Evolutionary conservation across 1,284 basidiomycete species (phyloP).

Genomic region (Apiotrichum montevideense): DNA sequence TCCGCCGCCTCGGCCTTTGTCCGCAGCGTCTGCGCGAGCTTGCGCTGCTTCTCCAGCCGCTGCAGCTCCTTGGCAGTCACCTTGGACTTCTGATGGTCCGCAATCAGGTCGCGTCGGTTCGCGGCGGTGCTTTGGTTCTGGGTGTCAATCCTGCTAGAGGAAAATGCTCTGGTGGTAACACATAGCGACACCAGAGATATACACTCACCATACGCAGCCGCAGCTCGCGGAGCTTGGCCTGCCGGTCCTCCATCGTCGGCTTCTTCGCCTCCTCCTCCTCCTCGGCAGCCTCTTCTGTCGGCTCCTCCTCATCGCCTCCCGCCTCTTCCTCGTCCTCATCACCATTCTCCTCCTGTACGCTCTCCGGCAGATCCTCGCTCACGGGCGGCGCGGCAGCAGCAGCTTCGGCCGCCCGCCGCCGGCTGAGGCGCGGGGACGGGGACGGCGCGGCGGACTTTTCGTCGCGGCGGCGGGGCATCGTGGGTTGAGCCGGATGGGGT

Average conservation of each 20-base stretch:
- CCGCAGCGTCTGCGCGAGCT: constrained; percentile 79
- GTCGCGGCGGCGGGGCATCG: constrained; percentile 21
- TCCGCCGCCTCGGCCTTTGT: constrained; percentile 83
- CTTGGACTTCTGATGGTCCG: constrained; percentile 71
- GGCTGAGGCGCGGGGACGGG: constrained; percentile 20
- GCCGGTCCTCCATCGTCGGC: constrained; percentile 59
- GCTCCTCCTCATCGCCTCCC: constrained; percentile 2
- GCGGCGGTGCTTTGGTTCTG: constrained; percentile 70
- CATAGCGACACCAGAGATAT: not conserved
- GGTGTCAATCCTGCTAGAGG: no score
- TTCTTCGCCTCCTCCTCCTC: constrained; percentile 9
- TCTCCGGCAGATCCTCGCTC: constrained; percentile 8
- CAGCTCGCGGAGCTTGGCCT: constrained; percentile 67
- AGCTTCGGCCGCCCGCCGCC: constrained; percentile 1
- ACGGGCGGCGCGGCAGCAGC: constrained; percentile 3
- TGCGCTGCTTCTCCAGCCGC: constrained; percentile 76
- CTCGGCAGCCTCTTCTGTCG: constrained; percentile 9
- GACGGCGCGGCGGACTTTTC: constrained; percentile 33
- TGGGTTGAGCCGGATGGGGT: not conserved
- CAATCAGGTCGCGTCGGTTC: constrained; percentile 74
- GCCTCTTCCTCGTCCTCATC: constrained; percentile 12
- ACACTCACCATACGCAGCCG: constrained; percentile 65
- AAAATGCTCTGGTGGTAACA: no score
- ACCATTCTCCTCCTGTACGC: constrained; percentile 7
- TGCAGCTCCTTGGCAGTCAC: constrained; percentile 68